Conservation (phyloP, 805 yeast species). For the Candida yuanshanica region DNA sequence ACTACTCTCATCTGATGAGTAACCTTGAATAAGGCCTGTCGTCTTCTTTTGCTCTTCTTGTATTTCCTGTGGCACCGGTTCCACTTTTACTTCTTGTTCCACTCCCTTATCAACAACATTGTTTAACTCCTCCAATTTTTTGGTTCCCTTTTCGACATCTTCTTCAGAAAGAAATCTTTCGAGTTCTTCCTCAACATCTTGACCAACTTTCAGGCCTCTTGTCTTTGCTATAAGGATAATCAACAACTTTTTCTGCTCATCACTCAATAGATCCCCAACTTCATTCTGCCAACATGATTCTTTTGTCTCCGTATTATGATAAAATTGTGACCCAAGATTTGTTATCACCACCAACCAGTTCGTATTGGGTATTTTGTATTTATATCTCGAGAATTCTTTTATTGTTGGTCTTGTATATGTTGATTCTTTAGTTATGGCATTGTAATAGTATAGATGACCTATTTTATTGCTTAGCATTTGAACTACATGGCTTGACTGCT, state of each 20-base stretch:
- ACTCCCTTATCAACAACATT: not conserved
- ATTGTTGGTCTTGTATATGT: slow-evolving; percentile 32
- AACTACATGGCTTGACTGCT: not conserved
- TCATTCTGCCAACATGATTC: slow-evolving; percentile 30
- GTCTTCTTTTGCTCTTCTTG: not conserved
- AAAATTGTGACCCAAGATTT: slow-evolving; percentile 37
- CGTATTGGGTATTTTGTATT: slow-evolving; percentile 4
- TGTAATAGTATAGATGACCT: slow-evolving; percentile 34
- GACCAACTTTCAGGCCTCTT: slow-evolving; percentile 28
- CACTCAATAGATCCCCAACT: slow-evolving; percentile 22
- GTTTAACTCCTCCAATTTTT: not conserved
- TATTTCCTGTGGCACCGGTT: not conserved
- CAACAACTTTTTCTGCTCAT: slow-evolving; percentile 24
- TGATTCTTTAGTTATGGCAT: slow-evolving; percentile 30
- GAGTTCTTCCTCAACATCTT: slow-evolving; percentile 3
- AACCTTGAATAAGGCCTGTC: slow-evolving; percentile 10
- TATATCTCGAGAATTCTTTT: not conserved
- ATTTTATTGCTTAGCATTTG: not conserved
- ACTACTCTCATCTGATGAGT: slow-evolving; percentile 16
- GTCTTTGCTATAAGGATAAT: slow-evolving; percentile 31
- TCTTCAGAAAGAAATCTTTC: not conserved
- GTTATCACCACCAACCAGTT: slow-evolving; percentile 40
- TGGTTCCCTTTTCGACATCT: not conserved
- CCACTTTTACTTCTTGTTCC: not conserved
- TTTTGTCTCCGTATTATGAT: slow-evolving; percentile 25